phyloP scores from a whole-genome alignment of 441 rosid species.

The Rhodomyrtus psidioides region DNA sequence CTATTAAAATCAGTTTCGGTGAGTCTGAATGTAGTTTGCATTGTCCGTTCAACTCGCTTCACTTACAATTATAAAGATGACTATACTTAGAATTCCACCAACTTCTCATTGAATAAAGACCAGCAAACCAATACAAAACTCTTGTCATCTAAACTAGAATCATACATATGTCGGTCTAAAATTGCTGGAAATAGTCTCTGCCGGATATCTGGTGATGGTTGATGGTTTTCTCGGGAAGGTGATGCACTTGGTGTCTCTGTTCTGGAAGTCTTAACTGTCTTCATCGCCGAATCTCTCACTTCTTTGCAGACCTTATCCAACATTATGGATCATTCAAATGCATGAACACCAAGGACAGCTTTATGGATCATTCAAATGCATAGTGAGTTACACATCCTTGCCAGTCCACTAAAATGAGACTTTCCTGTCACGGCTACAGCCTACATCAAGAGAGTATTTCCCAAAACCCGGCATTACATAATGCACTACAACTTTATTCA shows the following conservation, averaged over 20 bases:
- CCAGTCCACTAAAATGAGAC: background rate
- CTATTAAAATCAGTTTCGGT: background rate
- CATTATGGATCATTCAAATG: no score
- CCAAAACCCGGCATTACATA: rapidly evolving
- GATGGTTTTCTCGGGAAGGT: constrained; percentile 23
- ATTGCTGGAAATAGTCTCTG: constrained; percentile 60
- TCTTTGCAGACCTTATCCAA: constrained; percentile 86
- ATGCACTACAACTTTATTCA: background rate
- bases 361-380: background rate
- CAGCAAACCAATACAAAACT: background rate
- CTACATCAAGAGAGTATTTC: background rate
- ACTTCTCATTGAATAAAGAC: background rate
- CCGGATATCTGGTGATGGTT: constrained; percentile 22
- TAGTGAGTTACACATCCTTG: background rate
- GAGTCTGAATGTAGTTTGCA: background rate
- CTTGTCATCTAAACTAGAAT: constrained; percentile 59
- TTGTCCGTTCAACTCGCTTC: background rate
- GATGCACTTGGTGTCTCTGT: constrained; percentile 32
- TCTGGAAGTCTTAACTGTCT: constrained; percentile 14
- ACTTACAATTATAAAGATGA: background rate
- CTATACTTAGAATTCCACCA: background rate
- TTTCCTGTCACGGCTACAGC: background rate
- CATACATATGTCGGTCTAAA: constrained; percentile 33
- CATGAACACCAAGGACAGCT: background rate
- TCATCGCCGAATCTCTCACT: constrained; percentile 38